These are phyloP conservation scores for Pachysolen tannophilus DNA, from an alignment of 805 yeast genomes.

Conservation along the genomic window DNA sequence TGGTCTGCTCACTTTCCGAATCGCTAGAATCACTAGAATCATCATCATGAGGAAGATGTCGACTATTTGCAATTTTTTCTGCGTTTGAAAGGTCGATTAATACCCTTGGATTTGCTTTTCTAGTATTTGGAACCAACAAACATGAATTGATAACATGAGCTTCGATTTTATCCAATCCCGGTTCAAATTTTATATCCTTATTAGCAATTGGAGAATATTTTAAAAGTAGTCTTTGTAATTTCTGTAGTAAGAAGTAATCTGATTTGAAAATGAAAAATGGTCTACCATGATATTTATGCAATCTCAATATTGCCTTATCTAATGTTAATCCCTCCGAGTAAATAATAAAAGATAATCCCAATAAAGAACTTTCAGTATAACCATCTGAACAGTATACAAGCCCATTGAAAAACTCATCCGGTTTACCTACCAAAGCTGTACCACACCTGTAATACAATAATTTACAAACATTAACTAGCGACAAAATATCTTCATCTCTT, in stretches of 20 bases:
- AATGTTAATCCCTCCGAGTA: conserved; percentile 54
- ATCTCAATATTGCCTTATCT: conserved; percentile 55
- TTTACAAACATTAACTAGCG: conserved; percentile 65
- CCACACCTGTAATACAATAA: conserved; percentile 40
- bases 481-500: conserved; percentile 49
- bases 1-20: conserved; percentile 21
- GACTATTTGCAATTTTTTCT: no score
- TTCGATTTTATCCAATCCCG: conserved; percentile 7
- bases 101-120: background rate
- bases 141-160: conserved; percentile 1
- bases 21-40: conserved; percentile 1
- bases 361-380: conserved; percentile 81
- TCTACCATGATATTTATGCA: conserved; percentile 58
- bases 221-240: conserved; percentile 54
- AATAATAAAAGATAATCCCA: conserved; percentile 62
- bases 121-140: background rate
- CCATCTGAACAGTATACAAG: conserved; percentile 84
- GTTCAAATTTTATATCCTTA: conserved; percentile 7
- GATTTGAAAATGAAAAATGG: conserved; percentile 80
- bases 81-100: background rate
- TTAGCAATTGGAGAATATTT: conserved; percentile 44
- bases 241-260: conserved; percentile 60
- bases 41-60: background rate
- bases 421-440: conserved; percentile 8
- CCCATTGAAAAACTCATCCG: conserved; percentile 27